Evolutionary conservation across 2,329 filamentous ascomycete genomes (phyloP), one percentile per base, ranked within the genome.

Genomic region (Alternaria sp.): DNA sequence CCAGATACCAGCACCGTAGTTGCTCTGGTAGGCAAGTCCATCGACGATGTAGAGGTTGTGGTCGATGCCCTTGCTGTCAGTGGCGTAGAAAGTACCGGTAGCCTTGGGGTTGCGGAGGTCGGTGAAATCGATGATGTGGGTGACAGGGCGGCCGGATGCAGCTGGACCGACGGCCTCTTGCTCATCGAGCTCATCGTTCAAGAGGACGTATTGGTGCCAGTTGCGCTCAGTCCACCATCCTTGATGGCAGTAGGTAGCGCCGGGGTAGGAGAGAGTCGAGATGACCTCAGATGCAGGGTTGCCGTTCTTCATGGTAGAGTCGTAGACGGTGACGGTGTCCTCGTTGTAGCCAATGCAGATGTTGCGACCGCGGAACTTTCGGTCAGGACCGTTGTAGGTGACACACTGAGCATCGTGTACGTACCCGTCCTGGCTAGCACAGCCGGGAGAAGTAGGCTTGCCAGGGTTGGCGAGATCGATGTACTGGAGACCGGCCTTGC

Each of bases 321-420:
- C 83, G 71, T 82, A 85, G 54, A 85, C 83, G 51, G 82, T 84
- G 53, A 85, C 68, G 0, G 81, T 81, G 69, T 85, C 82, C 62
- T 85, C 84, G 72, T 86, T 85, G 78, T 85, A 86, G 32, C 82
- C 83, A 71, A 85, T 84, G 80, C 85, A 87, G 67, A 87, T 85
- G 52, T 87, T 84, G 9, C 78, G 78, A 12, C 81, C 83, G 4
- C 75, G 70, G 73, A 84, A 87, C 34, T 78, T 72, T 34, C 73
- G 73, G 64, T 86, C 81, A 0, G 85, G 85, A 0, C 85, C 85
- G 9, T 79, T 81, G 77, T 85, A 86, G 41, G 82, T 81, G 9
- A 88, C 76, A 71, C 86, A 88, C 74, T 89, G 86, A 2, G 86
- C 86, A 67, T 88, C 86, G 71, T 88, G 86, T 5, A 87, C 85